These are phyloP conservation scores for Marchantia polymorpha DNA, from an alignment of 225 moss, liverwort and hornwort genomes.

Conservation along the genomic window DNA sequence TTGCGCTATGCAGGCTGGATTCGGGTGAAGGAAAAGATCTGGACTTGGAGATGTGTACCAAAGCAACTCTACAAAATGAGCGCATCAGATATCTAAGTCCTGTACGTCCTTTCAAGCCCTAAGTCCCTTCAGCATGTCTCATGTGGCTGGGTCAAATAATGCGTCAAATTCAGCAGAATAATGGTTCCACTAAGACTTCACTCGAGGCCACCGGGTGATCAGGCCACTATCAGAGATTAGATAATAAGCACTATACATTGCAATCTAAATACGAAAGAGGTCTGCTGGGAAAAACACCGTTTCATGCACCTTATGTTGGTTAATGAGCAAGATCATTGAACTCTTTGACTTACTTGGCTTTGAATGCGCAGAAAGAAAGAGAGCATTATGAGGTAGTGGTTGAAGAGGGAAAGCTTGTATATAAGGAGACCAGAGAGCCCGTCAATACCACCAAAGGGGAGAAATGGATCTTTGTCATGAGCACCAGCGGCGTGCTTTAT, in stretches of 20 bases:
- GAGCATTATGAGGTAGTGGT: conserved; percentile 70
- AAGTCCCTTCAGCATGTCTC: no score
- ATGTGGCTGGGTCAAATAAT: neutral
- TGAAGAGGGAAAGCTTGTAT: conserved; percentile 73
- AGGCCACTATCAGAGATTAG: no score
- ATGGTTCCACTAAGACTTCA: neutral
- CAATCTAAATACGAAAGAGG: no score
- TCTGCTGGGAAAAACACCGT: no score
- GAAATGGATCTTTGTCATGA: conserved; percentile 96
- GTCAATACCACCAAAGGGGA: conserved; percentile 73
- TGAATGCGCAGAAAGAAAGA: conserved; percentile 58
- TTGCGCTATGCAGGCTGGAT: conserved; percentile 65
- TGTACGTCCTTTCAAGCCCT: conserved; percentile 40
- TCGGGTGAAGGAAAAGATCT: conserved; percentile 73
- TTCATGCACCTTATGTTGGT: no score
- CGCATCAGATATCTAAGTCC: conserved; percentile 74
- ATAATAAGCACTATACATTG: no score
- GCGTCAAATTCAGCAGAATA: neutral
- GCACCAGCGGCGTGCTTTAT: conserved; percentile 71
- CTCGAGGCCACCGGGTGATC: no score
- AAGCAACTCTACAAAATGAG: conserved; percentile 55
- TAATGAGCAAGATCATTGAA: no score
- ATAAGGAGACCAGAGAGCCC: conserved; percentile 49
- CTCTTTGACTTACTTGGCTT: neutral
- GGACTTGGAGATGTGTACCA: conserved; percentile 62